These are phyloP conservation scores for Xylaria hypoxylon DNA, from an alignment of 2,329 filamentous ascomycete genomes.

Conservation along the genomic window DNA sequence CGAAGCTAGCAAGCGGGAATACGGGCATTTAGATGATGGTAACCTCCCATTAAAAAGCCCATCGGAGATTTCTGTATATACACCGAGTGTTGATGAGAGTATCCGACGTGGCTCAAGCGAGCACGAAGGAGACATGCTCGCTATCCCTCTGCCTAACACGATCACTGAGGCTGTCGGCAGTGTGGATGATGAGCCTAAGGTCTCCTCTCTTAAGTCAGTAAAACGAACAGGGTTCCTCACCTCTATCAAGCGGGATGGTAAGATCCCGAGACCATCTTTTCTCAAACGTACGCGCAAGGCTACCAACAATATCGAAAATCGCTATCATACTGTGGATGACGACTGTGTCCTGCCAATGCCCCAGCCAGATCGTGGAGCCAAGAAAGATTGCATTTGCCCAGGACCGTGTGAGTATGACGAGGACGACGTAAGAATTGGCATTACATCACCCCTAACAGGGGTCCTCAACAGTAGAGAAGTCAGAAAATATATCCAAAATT, in stretches of 20 bases:
- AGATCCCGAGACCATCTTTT: slow-evolving; percentile 35
- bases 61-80: slow-evolving; percentile 33
- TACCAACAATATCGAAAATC: slow-evolving; percentile 17
- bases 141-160: slow-evolving; percentile 23
- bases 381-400: slow-evolving; percentile 29
- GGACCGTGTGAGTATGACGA: slow-evolving; percentile 41
- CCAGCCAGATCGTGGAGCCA: slow-evolving; percentile 38
- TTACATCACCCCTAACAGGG: slow-evolving; percentile 31
- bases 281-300: slow-evolving; percentile 35
- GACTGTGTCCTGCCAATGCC: slow-evolving; percentile 44
- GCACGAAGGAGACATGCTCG: slow-evolving; percentile 21
- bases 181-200: slow-evolving; percentile 31
- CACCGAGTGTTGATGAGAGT: slow-evolving; percentile 40
- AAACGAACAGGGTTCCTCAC: slow-evolving; percentile 27
- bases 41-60: slow-evolving; percentile 35
- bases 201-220: slow-evolving; percentile 24
- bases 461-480: slow-evolving; percentile 48
- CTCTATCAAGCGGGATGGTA: slow-evolving; percentile 41
- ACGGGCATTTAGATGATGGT: slow-evolving; percentile 42
- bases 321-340: slow-evolving; percentile 33
- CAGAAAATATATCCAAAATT: slow-evolving; percentile 48
- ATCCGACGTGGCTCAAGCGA: slow-evolving; percentile 36
- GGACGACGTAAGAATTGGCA: slow-evolving; percentile 38
- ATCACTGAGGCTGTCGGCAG: slow-evolving; percentile 37
- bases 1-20: slow-evolving; percentile 53